Evolutionary conservation across 305 asterid species (phyloP).

Genomic region (Petunia hybrid): DNA sequence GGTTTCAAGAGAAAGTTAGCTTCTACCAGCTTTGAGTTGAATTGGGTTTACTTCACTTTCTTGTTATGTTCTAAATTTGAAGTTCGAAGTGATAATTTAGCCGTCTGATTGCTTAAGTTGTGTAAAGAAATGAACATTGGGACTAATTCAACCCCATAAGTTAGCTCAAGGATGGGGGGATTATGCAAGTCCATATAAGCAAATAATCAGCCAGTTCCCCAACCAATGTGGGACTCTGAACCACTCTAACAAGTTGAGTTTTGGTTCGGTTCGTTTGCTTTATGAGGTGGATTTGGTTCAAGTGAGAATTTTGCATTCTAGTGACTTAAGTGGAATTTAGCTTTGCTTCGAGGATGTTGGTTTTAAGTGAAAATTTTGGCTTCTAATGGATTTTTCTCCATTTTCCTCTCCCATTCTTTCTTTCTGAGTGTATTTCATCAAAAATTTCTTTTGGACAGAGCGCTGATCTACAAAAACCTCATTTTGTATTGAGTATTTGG

Average conservation of each 20-base stretch:
- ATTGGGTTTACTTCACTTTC: neutral
- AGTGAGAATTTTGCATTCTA: neutral
- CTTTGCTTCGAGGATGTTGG: neutral
- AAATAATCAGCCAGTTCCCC: no score
- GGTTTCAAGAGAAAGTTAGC: neutral
- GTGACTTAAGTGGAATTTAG: neutral
- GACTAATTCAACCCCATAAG: no score
- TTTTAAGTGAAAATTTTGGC: neutral
- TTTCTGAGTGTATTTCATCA: neutral
- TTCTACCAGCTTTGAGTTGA: neutral
- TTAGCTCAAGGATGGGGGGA: no score
- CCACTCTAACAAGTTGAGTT: no score
- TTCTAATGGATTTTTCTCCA: neutral
- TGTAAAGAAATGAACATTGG: no score
- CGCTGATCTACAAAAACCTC: constrained; percentile 2
- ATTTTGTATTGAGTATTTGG: constrained; percentile 12
- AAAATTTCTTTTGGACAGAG: neutral
- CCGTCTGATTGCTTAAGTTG: neutral
- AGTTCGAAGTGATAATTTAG: neutral
- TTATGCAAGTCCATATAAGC: no score
- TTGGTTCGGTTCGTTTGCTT: no score
- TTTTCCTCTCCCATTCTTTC: no score
- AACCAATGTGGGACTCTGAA: no score
- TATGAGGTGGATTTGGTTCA: neutral
- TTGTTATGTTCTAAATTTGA: neutral